Evolutionary conservation across 768 basidiomycete genomes (phyloP).

Genomic region (Dentipellis fragilis): DNA sequence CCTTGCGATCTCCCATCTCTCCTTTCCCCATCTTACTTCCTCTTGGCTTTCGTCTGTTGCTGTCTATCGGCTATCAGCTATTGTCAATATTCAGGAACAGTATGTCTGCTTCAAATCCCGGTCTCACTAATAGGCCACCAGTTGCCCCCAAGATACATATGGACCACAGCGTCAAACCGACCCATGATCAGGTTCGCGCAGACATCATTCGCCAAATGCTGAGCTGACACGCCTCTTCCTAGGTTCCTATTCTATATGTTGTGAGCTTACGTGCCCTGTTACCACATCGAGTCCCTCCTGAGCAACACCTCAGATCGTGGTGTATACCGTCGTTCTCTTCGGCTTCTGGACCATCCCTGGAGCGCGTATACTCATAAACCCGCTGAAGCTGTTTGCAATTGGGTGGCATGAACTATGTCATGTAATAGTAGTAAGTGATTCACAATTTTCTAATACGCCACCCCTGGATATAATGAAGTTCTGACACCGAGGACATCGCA

Average conservation of each 20-base stretch:
- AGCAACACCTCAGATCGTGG: slow-evolving; percentile 49
- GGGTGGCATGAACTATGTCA: slow-evolving; percentile 88
- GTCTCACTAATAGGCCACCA: neutral
- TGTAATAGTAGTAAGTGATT: slow-evolving; percentile 52
- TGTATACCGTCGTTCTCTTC: slow-evolving; percentile 79
- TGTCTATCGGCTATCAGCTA: no score
- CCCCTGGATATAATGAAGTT: slow-evolving; percentile 1
- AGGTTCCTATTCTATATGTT: slow-evolving; percentile 71
- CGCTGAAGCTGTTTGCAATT: slow-evolving; percentile 80
- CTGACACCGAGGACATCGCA: slow-evolving; percentile 17
- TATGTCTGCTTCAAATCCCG: neutral
- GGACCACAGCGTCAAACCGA: slow-evolving; percentile 3
- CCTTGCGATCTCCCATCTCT: neutral
- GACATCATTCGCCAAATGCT: neutral
- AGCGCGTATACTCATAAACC: slow-evolving; percentile 68
- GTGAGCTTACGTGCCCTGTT: slow-evolving; percentile 31
- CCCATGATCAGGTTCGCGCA: slow-evolving; percentile 9
- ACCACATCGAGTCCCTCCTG: neutral
- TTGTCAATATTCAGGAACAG: no score
- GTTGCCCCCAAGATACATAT: neutral
- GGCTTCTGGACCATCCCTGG: slow-evolving; percentile 85
- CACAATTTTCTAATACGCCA: neutral
- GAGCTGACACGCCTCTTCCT: slow-evolving; percentile 11
- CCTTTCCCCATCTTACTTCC: neutral
- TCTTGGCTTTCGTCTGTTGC: neutral